These are phyloP conservation scores for Austropuccinia psidii DNA, from an alignment of 1,284 basidiomycete species.

Conservation along the genomic window DNA sequence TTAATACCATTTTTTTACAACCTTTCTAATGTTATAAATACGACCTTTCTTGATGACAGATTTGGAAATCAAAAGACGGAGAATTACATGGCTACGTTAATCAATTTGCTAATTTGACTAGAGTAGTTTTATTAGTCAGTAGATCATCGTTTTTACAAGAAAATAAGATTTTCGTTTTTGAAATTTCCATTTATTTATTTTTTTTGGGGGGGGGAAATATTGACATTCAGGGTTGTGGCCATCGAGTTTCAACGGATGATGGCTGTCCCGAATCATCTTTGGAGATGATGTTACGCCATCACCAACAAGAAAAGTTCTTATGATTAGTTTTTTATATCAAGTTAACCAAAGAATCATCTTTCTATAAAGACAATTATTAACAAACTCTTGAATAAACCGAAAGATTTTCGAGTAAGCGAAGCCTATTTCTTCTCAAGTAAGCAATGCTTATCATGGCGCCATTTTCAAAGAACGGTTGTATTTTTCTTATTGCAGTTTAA, in stretches of 20 bases:
- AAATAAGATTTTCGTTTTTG: too few species aligned
- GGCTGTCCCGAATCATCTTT: background rate
- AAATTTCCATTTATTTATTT: background rate
- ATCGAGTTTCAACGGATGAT: constrained; percentile 9
- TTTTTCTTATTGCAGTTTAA: too few species aligned
- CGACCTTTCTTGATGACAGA: background rate
- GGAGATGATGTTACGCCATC: constrained; percentile 12
- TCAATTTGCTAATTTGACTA: background rate
- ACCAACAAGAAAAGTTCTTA: too few species aligned
- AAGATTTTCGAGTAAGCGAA: too few species aligned
- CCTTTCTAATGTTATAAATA: background rate
- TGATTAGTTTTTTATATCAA: too few species aligned
- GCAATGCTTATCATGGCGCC: too few species aligned
- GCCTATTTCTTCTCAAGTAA: too few species aligned
- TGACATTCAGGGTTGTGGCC: constrained; percentile 4
- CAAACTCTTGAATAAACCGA: too few species aligned
- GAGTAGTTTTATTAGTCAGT: background rate
- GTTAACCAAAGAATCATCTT: too few species aligned
- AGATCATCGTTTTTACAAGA: too few species aligned
- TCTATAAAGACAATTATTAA: too few species aligned
- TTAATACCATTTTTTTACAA: background rate
- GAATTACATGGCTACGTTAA: background rate
- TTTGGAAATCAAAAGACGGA: background rate
- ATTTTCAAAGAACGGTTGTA: too few species aligned
- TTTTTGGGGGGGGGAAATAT: background rate